Evolutionary conservation across 2,329 filamentous ascomycete species (phyloP).

Genomic region (Epichloe typhina): DNA sequence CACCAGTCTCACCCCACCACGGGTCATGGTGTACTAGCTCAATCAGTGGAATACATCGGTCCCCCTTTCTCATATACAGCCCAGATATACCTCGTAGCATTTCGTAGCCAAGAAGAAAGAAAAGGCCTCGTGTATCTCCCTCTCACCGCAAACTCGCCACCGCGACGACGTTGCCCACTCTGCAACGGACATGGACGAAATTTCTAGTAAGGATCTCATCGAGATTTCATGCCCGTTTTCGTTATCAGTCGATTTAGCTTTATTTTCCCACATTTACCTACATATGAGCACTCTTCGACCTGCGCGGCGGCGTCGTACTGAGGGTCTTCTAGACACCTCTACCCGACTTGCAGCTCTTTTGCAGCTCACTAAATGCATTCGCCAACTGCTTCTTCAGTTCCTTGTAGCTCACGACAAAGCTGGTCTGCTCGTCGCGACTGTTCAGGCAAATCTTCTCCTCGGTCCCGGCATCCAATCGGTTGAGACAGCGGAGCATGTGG

Average conservation of each 20-base stretch:
- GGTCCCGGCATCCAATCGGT: conserved; percentile 81
- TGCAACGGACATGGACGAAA: neutral
- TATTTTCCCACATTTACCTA: neutral
- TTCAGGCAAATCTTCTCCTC: conserved; percentile 79
- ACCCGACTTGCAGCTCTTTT: conserved; percentile 30
- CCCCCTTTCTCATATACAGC: neutral
- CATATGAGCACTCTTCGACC: conserved; percentile 5
- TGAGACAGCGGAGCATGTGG: conserved; percentile 75
- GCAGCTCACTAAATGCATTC: conserved; percentile 44
- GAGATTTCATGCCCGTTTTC: neutral
- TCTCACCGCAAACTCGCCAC: neutral
- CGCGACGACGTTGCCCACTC: too few relatives aligned
- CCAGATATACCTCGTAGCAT: neutral
- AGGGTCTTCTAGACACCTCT: conserved; percentile 21
- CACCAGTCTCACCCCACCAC: neutral
- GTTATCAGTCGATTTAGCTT: neutral
- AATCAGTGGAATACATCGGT: neutral
- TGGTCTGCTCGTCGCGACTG: conserved; percentile 80
- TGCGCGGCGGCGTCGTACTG: conserved; percentile 1
- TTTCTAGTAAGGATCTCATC: neutral
- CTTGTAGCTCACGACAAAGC: conserved; percentile 79
- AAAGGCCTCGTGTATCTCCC: neutral
- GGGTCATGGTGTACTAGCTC: neutral
- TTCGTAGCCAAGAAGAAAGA: neutral
- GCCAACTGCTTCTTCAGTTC: conserved; percentile 61